phyloP scores from a whole-genome alignment of 164 flowering plant genomes.

The Vitis amurensis region DNA sequence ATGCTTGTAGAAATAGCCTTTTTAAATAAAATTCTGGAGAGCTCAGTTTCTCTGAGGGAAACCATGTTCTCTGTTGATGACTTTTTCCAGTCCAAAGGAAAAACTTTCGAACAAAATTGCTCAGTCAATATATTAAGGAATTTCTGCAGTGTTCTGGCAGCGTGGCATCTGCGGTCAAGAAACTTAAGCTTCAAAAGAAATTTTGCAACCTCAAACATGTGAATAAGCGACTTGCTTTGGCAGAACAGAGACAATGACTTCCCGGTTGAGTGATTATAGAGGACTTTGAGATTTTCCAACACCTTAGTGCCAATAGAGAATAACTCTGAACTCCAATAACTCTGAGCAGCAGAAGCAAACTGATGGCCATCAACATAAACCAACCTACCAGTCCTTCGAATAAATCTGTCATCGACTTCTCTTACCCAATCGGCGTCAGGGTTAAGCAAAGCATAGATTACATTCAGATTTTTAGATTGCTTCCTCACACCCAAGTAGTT shows the following conservation, averaged over 20 bases:
- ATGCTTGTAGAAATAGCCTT: conserved; percentile 19
- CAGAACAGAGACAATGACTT: conserved; percentile 18
- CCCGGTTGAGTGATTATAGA: conserved; percentile 10
- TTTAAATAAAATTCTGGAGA: conserved; percentile 26
- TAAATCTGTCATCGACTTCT: conserved; percentile 15
- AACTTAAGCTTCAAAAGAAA: conserved; percentile 24
- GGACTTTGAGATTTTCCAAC: conserved; percentile 32
- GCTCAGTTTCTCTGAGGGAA: conserved; percentile 24
- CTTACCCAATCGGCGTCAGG: conserved; percentile 43
- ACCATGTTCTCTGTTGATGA: conserved; percentile 24
- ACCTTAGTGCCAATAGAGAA: conserved; percentile 33
- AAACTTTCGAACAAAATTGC: conserved; percentile 20
- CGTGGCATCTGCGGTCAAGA: conserved; percentile 2
- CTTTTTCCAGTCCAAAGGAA: conserved; percentile 30
- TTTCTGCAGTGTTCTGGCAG: conserved; percentile 12
- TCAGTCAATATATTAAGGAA: conserved; percentile 9
- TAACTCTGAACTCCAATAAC: conserved; percentile 37
- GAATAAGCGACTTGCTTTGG: conserved; percentile 20
- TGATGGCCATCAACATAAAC: conserved; percentile 22
- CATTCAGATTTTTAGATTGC: conserved; percentile 7
- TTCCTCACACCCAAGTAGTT: conserved; percentile 41
- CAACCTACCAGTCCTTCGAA: conserved; percentile 17
- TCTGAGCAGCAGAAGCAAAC: conserved; percentile 26
- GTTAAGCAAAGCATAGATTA: conserved; percentile 21
- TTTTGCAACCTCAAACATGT: conserved; percentile 27